Evolutionary conservation across 2,329 filamentous ascomycete species (phyloP), one percentile per base, ranked within the genome.

Genomic region (Hirsutella rhossiliensis): DNA sequence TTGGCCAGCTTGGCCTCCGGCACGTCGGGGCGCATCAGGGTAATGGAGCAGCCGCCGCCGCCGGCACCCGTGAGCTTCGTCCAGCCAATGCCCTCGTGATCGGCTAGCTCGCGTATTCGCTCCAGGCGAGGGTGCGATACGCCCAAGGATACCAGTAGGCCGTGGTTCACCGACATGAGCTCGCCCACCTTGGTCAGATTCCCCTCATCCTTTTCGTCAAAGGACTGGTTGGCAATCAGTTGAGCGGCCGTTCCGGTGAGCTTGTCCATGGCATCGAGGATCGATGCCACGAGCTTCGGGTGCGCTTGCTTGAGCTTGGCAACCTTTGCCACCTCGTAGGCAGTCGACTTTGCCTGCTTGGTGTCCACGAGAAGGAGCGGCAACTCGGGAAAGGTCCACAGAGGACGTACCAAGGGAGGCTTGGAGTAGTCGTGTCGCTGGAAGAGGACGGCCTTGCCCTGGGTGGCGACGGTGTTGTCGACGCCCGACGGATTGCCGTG

Each of bases 31-130:
- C 82, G 84, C 41, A 98, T 71, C 4, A 98, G 69, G 0, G 90
- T 94, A 53, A 98, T 97, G 3, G 89, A 90, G 63, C 94, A 97
- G 3, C 92, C 92, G 45, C 92, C 94, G 12, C 92, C 94, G 19
- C 92, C 92, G 1, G 92, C 92, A 30, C 92, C 92, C 0, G 92
- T 98, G 45, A 98, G 75, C 62, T 98, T 98, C 12, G 92, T 96
- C 89, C 89, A 98, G 28, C 92, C 92, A 45, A 96, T 84, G 36
- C 83, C 84, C 45, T 87, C 78, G 54, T 92, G 80, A 52, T 98
- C 90, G 41, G 94, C 84, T 23, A 98, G 70, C 64, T 95, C 90
- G 49, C 92, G 80, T 53, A 98, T 81, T 29, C 90, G 80, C 65
- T 98, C 92, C 23, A 98, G 73, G 40, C 88, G 82, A 1, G 92